Evolutionary conservation across 306 rosid species (phyloP).

Genomic region (Cucurbita pepo): DNA sequence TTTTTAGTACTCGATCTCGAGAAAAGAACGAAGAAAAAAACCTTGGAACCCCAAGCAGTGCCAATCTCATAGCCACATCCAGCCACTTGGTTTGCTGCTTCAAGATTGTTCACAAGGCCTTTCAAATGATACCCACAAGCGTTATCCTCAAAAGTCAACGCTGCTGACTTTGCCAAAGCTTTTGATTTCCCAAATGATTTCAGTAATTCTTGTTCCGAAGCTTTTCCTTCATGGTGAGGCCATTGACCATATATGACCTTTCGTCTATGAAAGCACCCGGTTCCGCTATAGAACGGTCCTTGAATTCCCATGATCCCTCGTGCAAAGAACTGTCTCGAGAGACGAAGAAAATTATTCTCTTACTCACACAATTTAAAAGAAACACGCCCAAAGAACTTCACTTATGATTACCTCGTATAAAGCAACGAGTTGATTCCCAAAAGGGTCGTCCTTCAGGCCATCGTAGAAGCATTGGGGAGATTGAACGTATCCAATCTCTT

Average conservation of each 20-base stretch:
- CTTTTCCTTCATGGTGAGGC: slow-evolving; percentile 17
- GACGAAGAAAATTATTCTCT: no score
- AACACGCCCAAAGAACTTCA: no score
- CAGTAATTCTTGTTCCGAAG: slow-evolving; percentile 1
- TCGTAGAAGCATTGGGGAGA: slow-evolving; percentile 31
- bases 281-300: slow-evolving; percentile 6
- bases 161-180: slow-evolving; percentile 19
- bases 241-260: slow-evolving; percentile 46
- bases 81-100: slow-evolving; percentile 33
- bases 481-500: slow-evolving; percentile 29
- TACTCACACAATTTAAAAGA: no score
- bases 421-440: slow-evolving; percentile 20
- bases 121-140: neutral
- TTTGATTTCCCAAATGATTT: slow-evolving; percentile 30
- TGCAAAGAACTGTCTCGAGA: no score
- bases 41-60: slow-evolving; percentile 56
- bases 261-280: slow-evolving; percentile 11
- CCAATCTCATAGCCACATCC: slow-evolving; percentile 29
- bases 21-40: neutral
- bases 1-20: no score
- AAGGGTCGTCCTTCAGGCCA: slow-evolving; percentile 45
- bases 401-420: slow-evolving; percentile 14
- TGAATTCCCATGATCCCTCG: slow-evolving; percentile 3
- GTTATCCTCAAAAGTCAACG: slow-evolving; percentile 14
- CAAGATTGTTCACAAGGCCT: neutral